These are phyloP conservation scores for Staphylotrichum longicolle DNA, from an alignment of 495 filamentous ascomycete genomes.

Conservation along the genomic window DNA sequence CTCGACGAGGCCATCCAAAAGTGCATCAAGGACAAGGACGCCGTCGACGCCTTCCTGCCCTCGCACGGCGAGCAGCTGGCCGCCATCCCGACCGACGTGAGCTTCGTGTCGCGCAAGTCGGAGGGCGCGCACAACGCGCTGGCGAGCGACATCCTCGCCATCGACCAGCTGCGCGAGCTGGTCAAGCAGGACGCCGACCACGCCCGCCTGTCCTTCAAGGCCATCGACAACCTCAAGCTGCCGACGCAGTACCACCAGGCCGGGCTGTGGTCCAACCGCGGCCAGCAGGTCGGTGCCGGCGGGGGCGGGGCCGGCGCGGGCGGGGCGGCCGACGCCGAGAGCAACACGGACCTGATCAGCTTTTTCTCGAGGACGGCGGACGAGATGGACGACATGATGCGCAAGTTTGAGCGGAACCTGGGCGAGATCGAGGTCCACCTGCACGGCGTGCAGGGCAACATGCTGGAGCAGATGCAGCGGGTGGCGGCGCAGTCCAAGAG, in stretches of 20 bases:
- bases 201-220: constrained; percentile 70
- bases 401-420: constrained; percentile 64
- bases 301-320: constrained; percentile 13
- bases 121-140: constrained; percentile 71
- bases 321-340: constrained; percentile 55
- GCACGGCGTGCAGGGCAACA: constrained; percentile 66
- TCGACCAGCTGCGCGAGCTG: constrained; percentile 61
- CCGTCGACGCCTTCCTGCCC: constrained; percentile 61
- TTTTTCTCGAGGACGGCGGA: constrained; percentile 74
- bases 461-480: constrained; percentile 67
- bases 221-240: constrained; percentile 71
- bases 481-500: constrained; percentile 56
- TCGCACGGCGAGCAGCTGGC: constrained; percentile 61
- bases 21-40: constrained; percentile 59
- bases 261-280: constrained; percentile 52
- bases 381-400: constrained; percentile 65
- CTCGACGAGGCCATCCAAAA: constrained; percentile 72
- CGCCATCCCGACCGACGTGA: constrained; percentile 69
- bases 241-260: constrained; percentile 69
- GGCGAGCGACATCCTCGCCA: constrained; percentile 67
- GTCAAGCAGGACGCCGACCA: constrained; percentile 67
- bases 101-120: constrained; percentile 67
- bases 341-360: constrained; percentile 62
- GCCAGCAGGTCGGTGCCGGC: constrained; percentile 32
- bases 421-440: constrained; percentile 82